Conservation (phyloP, 805 yeast species). For the Metschnikowia similis region DNA sequence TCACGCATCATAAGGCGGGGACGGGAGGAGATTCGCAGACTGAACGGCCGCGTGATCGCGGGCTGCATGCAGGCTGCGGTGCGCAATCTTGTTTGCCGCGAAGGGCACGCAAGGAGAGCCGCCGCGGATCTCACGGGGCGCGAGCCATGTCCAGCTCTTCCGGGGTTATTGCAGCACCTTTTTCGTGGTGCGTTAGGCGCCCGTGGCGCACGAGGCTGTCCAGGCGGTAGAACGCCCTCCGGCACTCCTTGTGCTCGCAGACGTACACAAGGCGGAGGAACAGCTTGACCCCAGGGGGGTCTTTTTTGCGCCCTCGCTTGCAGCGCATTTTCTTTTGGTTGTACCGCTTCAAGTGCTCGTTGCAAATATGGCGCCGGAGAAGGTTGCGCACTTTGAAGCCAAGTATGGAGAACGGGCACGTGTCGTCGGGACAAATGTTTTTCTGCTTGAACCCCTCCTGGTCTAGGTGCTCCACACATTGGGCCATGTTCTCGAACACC, state of each 20-base stretch:
- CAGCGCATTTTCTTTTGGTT: slow-evolving; percentile 10
- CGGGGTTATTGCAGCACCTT: not conserved
- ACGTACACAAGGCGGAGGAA: slow-evolving; percentile 15
- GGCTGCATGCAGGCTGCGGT: too few relatives aligned
- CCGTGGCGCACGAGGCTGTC: slow-evolving; percentile 16
- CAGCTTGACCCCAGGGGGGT: slow-evolving; percentile 3
- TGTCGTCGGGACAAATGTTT: slow-evolving; percentile 15
- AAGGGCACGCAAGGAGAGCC: not conserved
- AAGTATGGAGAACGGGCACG: slow-evolving; percentile 11
- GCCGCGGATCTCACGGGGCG: not conserved
- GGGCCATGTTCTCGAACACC: slow-evolving; percentile 8
- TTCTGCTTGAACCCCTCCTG: slow-evolving; percentile 11
- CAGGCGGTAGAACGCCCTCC: slow-evolving; percentile 18
- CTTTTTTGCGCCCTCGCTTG: slow-evolving; percentile 1
- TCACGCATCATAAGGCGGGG: too few relatives aligned
- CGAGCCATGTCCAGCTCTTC: not conserved
- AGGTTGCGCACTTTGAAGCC: slow-evolving; percentile 13
- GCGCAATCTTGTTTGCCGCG: not conserved
- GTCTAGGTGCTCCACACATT: slow-evolving; percentile 11
- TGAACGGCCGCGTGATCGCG: too few relatives aligned
- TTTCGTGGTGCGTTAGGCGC: slow-evolving; percentile 8
- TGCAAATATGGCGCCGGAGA: slow-evolving; percentile 17
- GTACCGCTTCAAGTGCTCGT: slow-evolving; percentile 17
- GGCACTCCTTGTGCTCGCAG: slow-evolving; percentile 12
- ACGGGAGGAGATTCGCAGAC: not conserved